Percentiles rank a stretch among this genome's conserved stretches.
Conservation (phyloP, 2,329 filamentous ascomycete species). For the Emmonsia crescens region DNA sequence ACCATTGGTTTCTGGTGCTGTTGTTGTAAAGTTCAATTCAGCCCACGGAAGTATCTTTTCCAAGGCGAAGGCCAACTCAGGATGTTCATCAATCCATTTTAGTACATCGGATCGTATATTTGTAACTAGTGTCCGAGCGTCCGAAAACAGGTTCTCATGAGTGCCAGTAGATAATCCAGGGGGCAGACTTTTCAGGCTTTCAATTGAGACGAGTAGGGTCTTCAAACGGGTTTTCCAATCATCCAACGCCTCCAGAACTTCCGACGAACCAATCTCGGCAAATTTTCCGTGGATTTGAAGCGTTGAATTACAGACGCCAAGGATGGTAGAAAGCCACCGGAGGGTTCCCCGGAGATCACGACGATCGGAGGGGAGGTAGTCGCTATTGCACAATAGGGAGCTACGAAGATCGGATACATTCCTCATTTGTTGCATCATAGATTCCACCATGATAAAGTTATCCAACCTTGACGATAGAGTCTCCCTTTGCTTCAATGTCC, state of each 20-base stretch:
- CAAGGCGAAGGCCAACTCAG: slow-evolving; percentile 54
- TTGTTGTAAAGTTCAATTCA: slow-evolving; percentile 20
- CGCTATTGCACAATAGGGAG: slow-evolving; percentile 17
- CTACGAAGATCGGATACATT: slow-evolving; percentile 23
- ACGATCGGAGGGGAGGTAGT: slow-evolving; percentile 8
- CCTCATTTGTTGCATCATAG: slow-evolving; percentile 22
- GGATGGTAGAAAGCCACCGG: slow-evolving; percentile 58
- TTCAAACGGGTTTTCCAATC: slow-evolving; percentile 42
- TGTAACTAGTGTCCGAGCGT: slow-evolving; percentile 20
- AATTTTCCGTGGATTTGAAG: slow-evolving; percentile 58
- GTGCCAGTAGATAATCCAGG: slow-evolving; percentile 32
- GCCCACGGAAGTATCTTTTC: slow-evolving; percentile 59
- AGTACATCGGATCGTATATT: slow-evolving; percentile 33
- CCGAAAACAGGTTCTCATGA: slow-evolving; percentile 21
- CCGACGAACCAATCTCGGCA: slow-evolving; percentile 41
- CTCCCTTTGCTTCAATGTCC: slow-evolving; percentile 31
- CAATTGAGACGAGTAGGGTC: slow-evolving; percentile 33
- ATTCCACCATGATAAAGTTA: slow-evolving; percentile 22
- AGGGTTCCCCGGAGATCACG: slow-evolving; percentile 21
- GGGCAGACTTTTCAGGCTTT: slow-evolving; percentile 41
- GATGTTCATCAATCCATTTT: slow-evolving; percentile 36
- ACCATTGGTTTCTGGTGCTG: slow-evolving; percentile 10
- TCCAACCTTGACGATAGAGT: slow-evolving; percentile 23
- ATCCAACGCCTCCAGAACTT: slow-evolving; percentile 38
- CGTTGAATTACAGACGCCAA: slow-evolving; percentile 52